Conservation (phyloP, 148 eudicot genomes). For the Chenopodium quinoa region DNA sequence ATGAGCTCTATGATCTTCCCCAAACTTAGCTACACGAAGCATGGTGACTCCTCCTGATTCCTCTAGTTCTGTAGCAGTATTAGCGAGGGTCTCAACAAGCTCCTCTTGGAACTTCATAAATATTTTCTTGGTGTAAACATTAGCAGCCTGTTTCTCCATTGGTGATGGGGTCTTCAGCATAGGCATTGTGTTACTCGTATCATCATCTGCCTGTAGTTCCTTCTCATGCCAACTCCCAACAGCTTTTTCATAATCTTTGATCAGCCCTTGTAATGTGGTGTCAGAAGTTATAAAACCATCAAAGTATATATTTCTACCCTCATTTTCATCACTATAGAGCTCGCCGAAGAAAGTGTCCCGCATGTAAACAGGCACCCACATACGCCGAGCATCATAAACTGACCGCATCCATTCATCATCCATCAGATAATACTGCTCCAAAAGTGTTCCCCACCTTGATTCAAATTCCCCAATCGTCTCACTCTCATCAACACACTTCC, state of each 20-base stretch:
- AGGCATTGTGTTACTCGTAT: constrained; percentile 30
- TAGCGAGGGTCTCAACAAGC: constrained; percentile 43
- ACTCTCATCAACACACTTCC: constrained; percentile 34
- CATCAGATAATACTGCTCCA: constrained; percentile 37
- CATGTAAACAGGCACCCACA: constrained; percentile 46
- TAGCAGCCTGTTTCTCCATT: constrained; percentile 51
- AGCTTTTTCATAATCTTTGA: constrained; percentile 41
- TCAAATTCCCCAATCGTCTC: constrained; percentile 43
- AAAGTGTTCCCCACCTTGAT: constrained; percentile 36
- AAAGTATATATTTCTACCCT: constrained; percentile 28
- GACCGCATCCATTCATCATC: constrained; percentile 45
- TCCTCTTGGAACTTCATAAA: constrained; percentile 47
- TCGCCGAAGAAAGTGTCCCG: constrained; percentile 43
- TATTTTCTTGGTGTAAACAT: constrained; percentile 32
- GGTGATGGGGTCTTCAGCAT: constrained; percentile 47
- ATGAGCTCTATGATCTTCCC: constrained; percentile 40
- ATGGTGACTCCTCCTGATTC: constrained; percentile 34
- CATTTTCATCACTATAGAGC: constrained; percentile 23
- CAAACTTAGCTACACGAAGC: constrained; percentile 40
- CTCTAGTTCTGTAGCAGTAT: constrained; percentile 37
- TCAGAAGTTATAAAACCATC: constrained; percentile 35
- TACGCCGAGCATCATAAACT: constrained; percentile 38
- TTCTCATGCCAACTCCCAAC: constrained; percentile 38
- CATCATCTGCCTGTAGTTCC: constrained; percentile 42
- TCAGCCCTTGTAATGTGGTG: constrained; percentile 32